Percentiles rank a stretch among this genome's conserved stretches.
Conservation (phyloP, 768 basidiomycete species). For the Hydnum rufescens region DNA sequence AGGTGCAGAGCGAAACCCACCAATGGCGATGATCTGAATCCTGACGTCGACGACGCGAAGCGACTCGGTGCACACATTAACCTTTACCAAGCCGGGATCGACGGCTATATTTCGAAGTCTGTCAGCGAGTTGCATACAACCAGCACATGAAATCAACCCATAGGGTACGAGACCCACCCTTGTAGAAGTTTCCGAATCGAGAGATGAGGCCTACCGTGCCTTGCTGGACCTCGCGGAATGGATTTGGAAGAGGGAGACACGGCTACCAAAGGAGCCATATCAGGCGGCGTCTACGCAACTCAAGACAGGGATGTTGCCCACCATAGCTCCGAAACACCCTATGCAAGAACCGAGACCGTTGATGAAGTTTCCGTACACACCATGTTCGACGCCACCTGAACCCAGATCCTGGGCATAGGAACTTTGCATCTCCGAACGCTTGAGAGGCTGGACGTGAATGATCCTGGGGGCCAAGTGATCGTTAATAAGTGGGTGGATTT, state of each 20-base stretch:
- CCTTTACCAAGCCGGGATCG: constrained; percentile 76
- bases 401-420: constrained; percentile 87
- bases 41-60: constrained; percentile 83
- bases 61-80: constrained; percentile 87
- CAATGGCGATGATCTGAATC: constrained; percentile 82
- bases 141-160: background rate
- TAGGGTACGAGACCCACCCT: constrained; percentile 14
- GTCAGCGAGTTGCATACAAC: too few relatives aligned
- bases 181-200: constrained; percentile 92
- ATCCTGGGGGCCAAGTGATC: constrained; percentile 14
- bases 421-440: constrained; percentile 75
- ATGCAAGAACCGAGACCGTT: constrained; percentile 45
- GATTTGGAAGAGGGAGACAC: constrained; percentile 70
- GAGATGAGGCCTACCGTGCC: constrained; percentile 81
- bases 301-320: background rate
- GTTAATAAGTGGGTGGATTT: background rate
- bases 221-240: constrained; percentile 71
- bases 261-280: constrained; percentile 20
- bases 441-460: constrained; percentile 71
- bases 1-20: constrained; percentile 18
- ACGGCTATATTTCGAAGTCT: too few relatives aligned
- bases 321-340: constrained; percentile 49
- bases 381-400: constrained; percentile 49
- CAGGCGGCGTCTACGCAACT: background rate
- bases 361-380: constrained; percentile 66